These are phyloP conservation scores for Malassezia brasiliensis DNA, from an alignment of 1,284 basidiomycete genomes.

Conservation along the genomic window DNA sequence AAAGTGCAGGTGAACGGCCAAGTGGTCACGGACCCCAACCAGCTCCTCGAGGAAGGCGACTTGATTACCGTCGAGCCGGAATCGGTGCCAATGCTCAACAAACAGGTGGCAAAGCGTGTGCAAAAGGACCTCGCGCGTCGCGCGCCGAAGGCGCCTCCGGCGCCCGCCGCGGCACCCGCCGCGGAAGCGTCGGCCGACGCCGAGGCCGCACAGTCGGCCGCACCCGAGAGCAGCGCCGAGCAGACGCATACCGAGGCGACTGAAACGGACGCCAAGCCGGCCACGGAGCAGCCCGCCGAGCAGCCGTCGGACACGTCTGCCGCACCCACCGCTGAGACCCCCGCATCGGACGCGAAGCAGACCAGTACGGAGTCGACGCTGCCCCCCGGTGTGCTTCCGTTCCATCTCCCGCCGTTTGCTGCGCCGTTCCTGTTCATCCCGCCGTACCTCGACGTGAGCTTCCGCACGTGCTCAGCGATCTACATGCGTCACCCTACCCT, in stretches of 20 bases:
- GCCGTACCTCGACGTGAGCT: constrained; percentile 83
- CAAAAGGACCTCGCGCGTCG: constrained; percentile 14
- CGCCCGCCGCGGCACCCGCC: neutral
- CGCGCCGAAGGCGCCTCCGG: neutral
- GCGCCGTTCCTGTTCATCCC: constrained; percentile 90
- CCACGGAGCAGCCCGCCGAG: neutral
- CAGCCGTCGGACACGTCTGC: neutral
- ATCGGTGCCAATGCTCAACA: constrained; percentile 61
- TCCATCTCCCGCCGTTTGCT: constrained; percentile 76
- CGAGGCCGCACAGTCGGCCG: neutral
- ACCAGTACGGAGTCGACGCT: constrained; percentile 12
- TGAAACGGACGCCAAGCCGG: neutral
- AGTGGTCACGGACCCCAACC: constrained; percentile 74
- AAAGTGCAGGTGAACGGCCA: constrained; percentile 76
- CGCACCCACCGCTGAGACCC: neutral
- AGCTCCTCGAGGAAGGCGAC: constrained; percentile 85
- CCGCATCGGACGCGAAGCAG: neutral
- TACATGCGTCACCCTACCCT: constrained; percentile 94
- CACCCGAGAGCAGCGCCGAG: neutral
- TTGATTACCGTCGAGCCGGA: constrained; percentile 77
- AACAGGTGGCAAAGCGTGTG: constrained; percentile 29
- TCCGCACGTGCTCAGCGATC: constrained; percentile 79
- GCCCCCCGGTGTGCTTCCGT: constrained; percentile 50
- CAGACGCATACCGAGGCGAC: neutral
- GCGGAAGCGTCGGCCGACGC: neutral